A percentile compares a stretch with the other conserved stretches of the same genome.
phyloP scores from a whole-genome alignment of 1,284 basidiomycete species.

The Cryptococcus depauperatus region DNA sequence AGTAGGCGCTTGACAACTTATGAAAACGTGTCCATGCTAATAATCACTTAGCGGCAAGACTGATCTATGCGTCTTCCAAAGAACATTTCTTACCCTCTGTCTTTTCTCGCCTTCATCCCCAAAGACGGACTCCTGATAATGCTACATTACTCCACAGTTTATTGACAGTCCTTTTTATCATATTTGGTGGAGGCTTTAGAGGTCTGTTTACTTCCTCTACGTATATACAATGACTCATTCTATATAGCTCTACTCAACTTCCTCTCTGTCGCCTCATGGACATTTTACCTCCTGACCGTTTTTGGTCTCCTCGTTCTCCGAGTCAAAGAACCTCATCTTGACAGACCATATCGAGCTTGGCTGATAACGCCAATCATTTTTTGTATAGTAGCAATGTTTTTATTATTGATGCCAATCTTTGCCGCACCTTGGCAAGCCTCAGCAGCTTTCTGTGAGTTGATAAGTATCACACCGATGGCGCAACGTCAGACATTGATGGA shows the following conservation, averaged over 20 bases:
- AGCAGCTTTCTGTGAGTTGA: constrained; percentile 64
- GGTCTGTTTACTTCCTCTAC: constrained; percentile 39
- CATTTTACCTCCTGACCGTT: constrained; percentile 84
- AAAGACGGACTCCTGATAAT: constrained; percentile 73
- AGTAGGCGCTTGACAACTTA: constrained; percentile 38
- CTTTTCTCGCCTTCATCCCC: constrained; percentile 66
- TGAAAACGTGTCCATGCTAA: not conserved
- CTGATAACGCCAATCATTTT: constrained; percentile 84
- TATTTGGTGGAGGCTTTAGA: constrained; percentile 79
- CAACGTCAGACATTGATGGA: not conserved
- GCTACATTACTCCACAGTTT: constrained; percentile 68
- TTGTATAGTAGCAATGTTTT: constrained; percentile 81
- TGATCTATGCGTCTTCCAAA: constrained; percentile 80
- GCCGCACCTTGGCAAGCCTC: constrained; percentile 84
- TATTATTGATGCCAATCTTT: constrained; percentile 89
- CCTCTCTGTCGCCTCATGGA: constrained; percentile 55
- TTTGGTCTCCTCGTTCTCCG: constrained; percentile 79
- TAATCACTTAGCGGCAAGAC: constrained; percentile 50
- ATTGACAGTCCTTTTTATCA: constrained; percentile 67
- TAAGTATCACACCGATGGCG: not conserved
- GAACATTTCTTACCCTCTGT: constrained; percentile 78
- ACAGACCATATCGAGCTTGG: constrained; percentile 85
- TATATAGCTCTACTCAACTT: constrained; percentile 63
- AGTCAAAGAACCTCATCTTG: constrained; percentile 80
- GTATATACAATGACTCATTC: not conserved